phyloP scores from a whole-genome alignment of 1,284 basidiomycete genomes.

The Neolentinus lepideus region DNA sequence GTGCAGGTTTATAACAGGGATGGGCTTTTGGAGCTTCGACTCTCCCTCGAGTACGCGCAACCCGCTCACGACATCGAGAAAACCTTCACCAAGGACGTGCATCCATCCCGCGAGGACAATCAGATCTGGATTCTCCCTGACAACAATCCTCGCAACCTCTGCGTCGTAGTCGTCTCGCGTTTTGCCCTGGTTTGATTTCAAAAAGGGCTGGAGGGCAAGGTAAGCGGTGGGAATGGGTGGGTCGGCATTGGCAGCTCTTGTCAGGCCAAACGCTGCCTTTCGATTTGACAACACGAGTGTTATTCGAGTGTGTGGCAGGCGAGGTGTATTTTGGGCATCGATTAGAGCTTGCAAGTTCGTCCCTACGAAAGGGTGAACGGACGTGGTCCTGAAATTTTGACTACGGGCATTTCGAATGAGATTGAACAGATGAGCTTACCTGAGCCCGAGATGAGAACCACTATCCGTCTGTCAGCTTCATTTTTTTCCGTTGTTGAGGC shows the following conservation, averaged over 20 bases:
- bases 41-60: conserved; percentile 25
- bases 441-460: conserved; percentile 77
- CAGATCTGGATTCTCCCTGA: conserved; percentile 67
- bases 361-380: conserved; percentile 42
- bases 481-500: no score
- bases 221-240: conserved; percentile 82
- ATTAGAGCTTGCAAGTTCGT: conserved; percentile 96
- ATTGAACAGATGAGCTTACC: conserved; percentile 39
- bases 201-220: conserved; percentile 81
- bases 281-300: conserved; percentile 87
- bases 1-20: conserved; percentile 95
- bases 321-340: conserved; percentile 67
- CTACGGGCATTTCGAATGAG: background rate
- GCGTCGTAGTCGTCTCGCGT: conserved; percentile 84
- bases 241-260: conserved; percentile 61
- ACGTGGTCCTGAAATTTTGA: background rate
- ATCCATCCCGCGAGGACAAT: conserved; percentile 97
- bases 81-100: conserved; percentile 74
- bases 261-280: conserved; percentile 87
- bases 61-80: conserved; percentile 46
- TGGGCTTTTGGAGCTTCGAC: conserved; percentile 28
- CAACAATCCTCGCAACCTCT: conserved; percentile 72
- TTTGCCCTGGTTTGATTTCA: conserved; percentile 67
- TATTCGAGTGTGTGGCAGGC: conserved; percentile 67
- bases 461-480: conserved; percentile 30